Evolutionary conservation across 179 eudicot genomes (phyloP).

Genomic region (Spergularia azorica): DNA sequence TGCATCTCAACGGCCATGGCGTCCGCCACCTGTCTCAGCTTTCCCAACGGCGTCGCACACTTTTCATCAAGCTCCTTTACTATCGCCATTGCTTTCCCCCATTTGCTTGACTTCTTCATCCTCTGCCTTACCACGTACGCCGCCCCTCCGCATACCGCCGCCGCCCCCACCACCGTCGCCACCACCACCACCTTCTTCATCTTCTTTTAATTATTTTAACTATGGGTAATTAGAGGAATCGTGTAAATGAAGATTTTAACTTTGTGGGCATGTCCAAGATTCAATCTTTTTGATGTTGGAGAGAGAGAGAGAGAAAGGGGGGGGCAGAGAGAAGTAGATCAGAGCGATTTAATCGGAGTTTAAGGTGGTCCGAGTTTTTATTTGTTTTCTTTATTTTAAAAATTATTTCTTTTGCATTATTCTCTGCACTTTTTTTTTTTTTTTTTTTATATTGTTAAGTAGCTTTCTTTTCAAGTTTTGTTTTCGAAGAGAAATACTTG

Average conservation of each 20-base stretch:
- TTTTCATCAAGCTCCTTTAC: slow-evolving; percentile 73
- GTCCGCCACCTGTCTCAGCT: slow-evolving; percentile 85
- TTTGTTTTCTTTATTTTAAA: background rate
- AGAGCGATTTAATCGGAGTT: slow-evolving; percentile 12
- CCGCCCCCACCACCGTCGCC: slow-evolving; percentile 62
- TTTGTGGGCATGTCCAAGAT: background rate
- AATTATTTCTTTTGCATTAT: background rate
- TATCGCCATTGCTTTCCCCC: slow-evolving; percentile 70
- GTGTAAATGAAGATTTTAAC: background rate
- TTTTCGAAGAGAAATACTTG: background rate
- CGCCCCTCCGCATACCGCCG: slow-evolving; percentile 72
- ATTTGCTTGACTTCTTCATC: slow-evolving; percentile 58
- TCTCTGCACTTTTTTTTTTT: background rate
- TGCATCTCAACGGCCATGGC: slow-evolving; percentile 99
- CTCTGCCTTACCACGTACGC: slow-evolving; percentile 62
- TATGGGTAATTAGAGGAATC: background rate
- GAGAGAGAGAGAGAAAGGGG: background rate
- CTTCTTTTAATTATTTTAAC: background rate
- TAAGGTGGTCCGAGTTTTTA: slow-evolving; percentile 9
- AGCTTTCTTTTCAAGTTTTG: too few relatives aligned
- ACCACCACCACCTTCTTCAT: slow-evolving; percentile 85
- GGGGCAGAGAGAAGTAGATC: background rate
- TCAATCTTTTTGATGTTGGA: background rate
- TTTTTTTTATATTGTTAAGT: too few relatives aligned
- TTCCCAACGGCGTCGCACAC: slow-evolving; percentile 62